Evolutionary conservation across 108 stramenopile species (phyloP).

Genomic region (Skeletonema menzelii): DNA sequence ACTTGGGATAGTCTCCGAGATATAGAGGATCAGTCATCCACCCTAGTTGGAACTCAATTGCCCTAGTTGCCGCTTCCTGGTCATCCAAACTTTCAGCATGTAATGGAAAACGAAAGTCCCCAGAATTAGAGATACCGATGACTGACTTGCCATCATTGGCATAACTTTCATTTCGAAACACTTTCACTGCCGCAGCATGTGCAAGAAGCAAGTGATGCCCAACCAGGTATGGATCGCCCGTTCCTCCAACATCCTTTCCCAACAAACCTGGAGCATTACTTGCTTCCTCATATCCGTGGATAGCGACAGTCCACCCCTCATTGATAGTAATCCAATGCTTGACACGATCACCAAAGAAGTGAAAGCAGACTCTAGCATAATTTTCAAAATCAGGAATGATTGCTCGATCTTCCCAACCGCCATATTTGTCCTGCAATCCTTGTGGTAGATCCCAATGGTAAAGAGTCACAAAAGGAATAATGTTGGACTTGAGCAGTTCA

Average conservation of each 20-base stretch:
- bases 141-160: conserved; percentile 46
- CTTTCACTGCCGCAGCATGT: conserved; percentile 81
- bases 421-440: conserved; percentile 71
- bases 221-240: conserved; percentile 64
- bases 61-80: conserved; percentile 73
- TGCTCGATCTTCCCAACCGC: conserved; percentile 70
- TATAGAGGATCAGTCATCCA: conserved; percentile 85
- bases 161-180: conserved; percentile 69
- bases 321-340: conserved; percentile 94
- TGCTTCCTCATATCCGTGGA: conserved; percentile 85
- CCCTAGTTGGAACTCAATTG: conserved; percentile 86
- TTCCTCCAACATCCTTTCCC: conserved; percentile 24
- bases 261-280: conserved; percentile 83
- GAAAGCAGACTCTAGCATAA: conserved; percentile 91
- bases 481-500: conserved; percentile 68
- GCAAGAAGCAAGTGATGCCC: conserved; percentile 86
- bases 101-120: conserved; percentile 80
- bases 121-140: conserved; percentile 86
- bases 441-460: conserved; percentile 98
- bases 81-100: conserved; percentile 47
- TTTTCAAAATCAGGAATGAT: conserved; percentile 76
- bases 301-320: conserved; percentile 88
- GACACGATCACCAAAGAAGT: conserved; percentile 88
- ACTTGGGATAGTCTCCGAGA: conserved; percentile 83
- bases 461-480: conserved; percentile 89